phyloP scores from a whole-genome alignment of 2,329 filamentous ascomycete genomes.

The Trichoderma brevicompactum region DNA sequence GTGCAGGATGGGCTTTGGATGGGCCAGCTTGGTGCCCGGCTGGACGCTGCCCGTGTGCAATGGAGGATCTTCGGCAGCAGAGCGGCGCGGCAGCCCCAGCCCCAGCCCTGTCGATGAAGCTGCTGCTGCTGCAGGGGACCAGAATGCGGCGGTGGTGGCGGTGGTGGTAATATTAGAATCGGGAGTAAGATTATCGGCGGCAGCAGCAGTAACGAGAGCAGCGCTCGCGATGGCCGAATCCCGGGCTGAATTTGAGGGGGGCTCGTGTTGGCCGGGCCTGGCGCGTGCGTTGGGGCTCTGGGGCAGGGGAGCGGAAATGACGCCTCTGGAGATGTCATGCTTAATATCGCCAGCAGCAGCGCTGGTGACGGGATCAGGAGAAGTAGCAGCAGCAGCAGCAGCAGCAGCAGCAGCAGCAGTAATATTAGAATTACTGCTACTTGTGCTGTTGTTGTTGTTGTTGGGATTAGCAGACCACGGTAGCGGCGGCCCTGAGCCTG shows the following conservation, averaged over 20 bases:
- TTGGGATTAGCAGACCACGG: constrained; percentile 7
- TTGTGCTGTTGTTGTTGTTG: neutral
- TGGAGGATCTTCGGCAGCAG: constrained; percentile 34
- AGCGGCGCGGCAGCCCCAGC: constrained; percentile 10
- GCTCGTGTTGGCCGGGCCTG: constrained; percentile 27
- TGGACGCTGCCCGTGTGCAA: constrained; percentile 46
- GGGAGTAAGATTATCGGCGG: neutral
- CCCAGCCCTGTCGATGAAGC: neutral
- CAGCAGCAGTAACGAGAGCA: neutral
- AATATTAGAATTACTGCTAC: neutral
- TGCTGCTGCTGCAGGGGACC: neutral
- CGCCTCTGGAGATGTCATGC: constrained; percentile 25
- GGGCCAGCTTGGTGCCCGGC: constrained; percentile 49
- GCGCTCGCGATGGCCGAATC: constrained; percentile 19
- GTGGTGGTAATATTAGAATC: neutral
- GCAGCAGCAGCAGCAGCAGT: neutral
- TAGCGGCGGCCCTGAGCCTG: constrained; percentile 15
- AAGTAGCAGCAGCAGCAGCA: neutral
- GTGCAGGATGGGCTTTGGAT: constrained; percentile 53
- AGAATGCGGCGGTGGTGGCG: neutral
- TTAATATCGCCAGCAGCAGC: constrained; percentile 11
- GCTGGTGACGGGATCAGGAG: neutral
- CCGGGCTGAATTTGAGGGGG: constrained; percentile 18
- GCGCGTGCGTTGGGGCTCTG: constrained; percentile 29
- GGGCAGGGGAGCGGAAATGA: constrained; percentile 26